Percentiles rank a stretch among this genome's conserved stretches.
phyloP scores from a whole-genome alignment of 129 eudicot species.

The Lactuca saligna region DNA sequence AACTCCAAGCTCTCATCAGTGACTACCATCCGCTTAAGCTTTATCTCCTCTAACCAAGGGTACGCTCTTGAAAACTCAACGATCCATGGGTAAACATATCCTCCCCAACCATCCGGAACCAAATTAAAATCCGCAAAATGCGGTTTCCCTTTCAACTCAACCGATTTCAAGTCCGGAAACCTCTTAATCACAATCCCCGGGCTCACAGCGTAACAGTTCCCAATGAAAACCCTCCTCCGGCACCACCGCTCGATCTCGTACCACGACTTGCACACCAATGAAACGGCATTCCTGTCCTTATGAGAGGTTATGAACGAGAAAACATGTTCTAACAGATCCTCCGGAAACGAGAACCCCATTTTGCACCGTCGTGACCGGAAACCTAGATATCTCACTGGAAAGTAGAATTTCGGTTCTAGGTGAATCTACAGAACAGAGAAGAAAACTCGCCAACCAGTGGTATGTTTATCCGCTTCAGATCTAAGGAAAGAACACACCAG shows the following conservation, averaged over 20 bases:
- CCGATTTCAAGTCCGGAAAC: slow-evolving; percentile 60
- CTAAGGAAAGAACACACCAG: slow-evolving; percentile 6
- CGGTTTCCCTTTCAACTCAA: slow-evolving; percentile 79
- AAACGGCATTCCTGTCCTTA: slow-evolving; percentile 63
- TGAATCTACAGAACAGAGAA: background rate
- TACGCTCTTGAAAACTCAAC: slow-evolving; percentile 51
- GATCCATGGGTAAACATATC: slow-evolving; percentile 60
- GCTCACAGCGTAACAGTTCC: slow-evolving; percentile 72
- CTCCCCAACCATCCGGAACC: slow-evolving; percentile 93
- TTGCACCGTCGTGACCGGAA: slow-evolving; percentile 29
- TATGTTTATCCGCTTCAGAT: background rate
- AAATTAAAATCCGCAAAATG: slow-evolving; percentile 82
- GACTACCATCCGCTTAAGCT: slow-evolving; percentile 79
- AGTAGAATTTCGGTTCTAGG: background rate
- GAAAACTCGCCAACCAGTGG: background rate
- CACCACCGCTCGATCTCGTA: slow-evolving; percentile 75
- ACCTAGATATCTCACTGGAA: background rate
- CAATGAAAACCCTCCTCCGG: slow-evolving; percentile 55
- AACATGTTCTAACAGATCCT: slow-evolving; percentile 62
- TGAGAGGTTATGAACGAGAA: slow-evolving; percentile 54
- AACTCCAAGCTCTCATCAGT: slow-evolving; percentile 70
- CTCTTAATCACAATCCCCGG: slow-evolving; percentile 56
- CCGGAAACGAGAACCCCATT: slow-evolving; percentile 47
- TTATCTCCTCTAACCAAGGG: slow-evolving; percentile 73
- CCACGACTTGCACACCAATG: slow-evolving; percentile 80